These are phyloP conservation scores for Xylaria sp. DNA, from an alignment of 2,329 filamentous ascomycete species.

Conservation along the genomic window DNA sequence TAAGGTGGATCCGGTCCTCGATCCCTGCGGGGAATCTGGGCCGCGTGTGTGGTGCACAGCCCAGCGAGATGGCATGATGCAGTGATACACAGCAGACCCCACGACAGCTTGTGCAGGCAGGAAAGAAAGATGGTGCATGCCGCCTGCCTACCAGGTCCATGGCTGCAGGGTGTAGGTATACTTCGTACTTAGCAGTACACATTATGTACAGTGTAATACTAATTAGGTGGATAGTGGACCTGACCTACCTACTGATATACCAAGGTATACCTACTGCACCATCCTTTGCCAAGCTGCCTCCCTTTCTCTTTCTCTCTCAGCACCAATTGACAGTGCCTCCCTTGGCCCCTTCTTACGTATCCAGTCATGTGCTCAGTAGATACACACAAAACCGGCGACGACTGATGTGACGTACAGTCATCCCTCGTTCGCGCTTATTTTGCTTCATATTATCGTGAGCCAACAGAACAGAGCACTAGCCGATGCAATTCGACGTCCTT, in stretches of 20 bases:
- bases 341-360: slow-evolving; percentile 26
- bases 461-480: slow-evolving; percentile 5
- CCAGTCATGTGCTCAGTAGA: background rate
- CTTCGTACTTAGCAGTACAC: background rate
- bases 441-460: background rate
- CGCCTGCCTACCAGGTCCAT: slow-evolving; percentile 2
- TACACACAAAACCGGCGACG: background rate
- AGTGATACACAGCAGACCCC: slow-evolving; percentile 31
- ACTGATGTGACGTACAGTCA: slow-evolving; percentile 12
- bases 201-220: background rate
- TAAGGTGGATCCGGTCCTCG: background rate
- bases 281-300: slow-evolving; percentile 24
- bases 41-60: slow-evolving; percentile 17
- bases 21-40: slow-evolving; percentile 12
- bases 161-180: background rate
- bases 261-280: background rate
- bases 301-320: background rate
- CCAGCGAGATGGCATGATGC: slow-evolving; percentile 27
- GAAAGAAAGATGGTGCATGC: background rate
- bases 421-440: slow-evolving; percentile 6
- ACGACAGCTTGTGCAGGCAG: slow-evolving; percentile 21
- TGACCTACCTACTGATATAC: no score
- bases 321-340: slow-evolving; percentile 21
- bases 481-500: background rate
- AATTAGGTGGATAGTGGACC: background rate